Evolutionary conservation across 2,329 filamentous ascomycete species (phyloP), one percentile per base, ranked within the genome.

Genomic region (Mollisiaceae sp.): DNA sequence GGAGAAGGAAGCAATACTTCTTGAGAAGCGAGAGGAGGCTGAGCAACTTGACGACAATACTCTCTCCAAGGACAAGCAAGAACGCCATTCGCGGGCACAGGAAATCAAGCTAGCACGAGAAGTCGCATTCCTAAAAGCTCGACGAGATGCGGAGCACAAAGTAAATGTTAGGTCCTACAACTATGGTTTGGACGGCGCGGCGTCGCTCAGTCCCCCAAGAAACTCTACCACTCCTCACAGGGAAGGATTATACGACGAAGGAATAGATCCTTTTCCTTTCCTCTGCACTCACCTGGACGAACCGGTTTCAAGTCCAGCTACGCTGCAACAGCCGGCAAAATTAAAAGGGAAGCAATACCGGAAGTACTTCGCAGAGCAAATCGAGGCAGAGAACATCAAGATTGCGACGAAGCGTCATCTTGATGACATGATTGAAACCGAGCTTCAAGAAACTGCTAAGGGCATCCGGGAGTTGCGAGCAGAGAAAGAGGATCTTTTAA

Each of bases 101-200:
- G 2, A 32, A 22, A 59, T 52, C 38, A 32, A 47, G 1, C 32
- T 67, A 14, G 59, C 36, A 1, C 55, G 41, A 22, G 47, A 67
- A 52, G 45, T 67, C 15, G 43, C 43, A n/a, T 65, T 67, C 50
- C 50, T 67, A 38, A 58, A 63, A 32, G 45, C 35, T n/a, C 39
- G 45, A 1, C 8, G 39, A 9, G 8, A 61, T 1, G 24, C 20
- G 18, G 24, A 54, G 8, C 24, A 4, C 4, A 35, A 18, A 2
- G 9, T 11, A n/a, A 12, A 4, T 32, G 2, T 35, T 15, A 27
- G 50, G 32, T 14, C 24, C 15, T 32, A 20, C 24, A 4, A 15
- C 22, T n/a, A 22, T 11, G 45, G n/a, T 8, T 9, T 50, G 45
- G n/a, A 47, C n/a, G 43, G 43, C 4, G 20, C 43, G 4, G 43